A percentile compares a stretch with the other conserved stretches of the same genome.
These are phyloP conservation scores for Gossypium ekmanianum DNA, from an alignment of 345 rosid species.

Conservation along the genomic window DNA sequence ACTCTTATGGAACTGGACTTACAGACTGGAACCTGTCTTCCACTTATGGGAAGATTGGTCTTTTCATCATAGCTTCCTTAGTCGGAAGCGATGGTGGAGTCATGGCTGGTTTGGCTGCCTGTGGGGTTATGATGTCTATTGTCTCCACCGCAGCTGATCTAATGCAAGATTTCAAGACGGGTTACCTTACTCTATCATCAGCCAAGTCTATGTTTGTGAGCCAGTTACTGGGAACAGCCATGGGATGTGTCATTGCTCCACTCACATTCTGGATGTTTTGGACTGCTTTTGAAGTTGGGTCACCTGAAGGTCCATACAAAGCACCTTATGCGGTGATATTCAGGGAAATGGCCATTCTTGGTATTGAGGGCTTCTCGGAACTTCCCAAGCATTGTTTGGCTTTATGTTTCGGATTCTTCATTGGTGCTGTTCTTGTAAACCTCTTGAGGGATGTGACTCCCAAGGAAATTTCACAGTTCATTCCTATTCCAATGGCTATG, in stretches of 20 bases:
- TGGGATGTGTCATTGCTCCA: constrained; percentile 92
- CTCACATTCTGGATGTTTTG: constrained; percentile 86
- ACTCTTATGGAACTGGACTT: constrained; percentile 84
- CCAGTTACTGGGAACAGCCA: constrained; percentile 75
- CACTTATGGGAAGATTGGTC: constrained; percentile 90
- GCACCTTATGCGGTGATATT: constrained; percentile 86
- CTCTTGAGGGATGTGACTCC: constrained; percentile 71
- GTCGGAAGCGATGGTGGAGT: constrained; percentile 84
- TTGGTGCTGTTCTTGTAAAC: constrained; percentile 57
- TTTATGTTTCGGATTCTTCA: constrained; percentile 65
- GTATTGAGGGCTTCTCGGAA: constrained; percentile 70
- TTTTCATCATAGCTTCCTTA: constrained; percentile 74
- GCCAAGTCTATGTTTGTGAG: constrained; percentile 92
- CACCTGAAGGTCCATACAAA: constrained; percentile 79
- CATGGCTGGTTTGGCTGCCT: constrained; percentile 83
- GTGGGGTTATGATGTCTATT: constrained; percentile 88
- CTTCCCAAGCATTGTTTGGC: constrained; percentile 79
- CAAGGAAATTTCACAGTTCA: constrained; percentile 58
- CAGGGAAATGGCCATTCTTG: constrained; percentile 87
- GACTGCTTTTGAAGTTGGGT: constrained; percentile 84
- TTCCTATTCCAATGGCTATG: constrained; percentile 92
- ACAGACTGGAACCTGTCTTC: constrained; percentile 81
- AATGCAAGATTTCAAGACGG: constrained; percentile 95
- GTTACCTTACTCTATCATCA: constrained; percentile 80
- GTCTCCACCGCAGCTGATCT: constrained; percentile 95